Evolutionary conservation across 345 rosid species (phyloP).

Genomic region (Eutrema japonicum): DNA sequence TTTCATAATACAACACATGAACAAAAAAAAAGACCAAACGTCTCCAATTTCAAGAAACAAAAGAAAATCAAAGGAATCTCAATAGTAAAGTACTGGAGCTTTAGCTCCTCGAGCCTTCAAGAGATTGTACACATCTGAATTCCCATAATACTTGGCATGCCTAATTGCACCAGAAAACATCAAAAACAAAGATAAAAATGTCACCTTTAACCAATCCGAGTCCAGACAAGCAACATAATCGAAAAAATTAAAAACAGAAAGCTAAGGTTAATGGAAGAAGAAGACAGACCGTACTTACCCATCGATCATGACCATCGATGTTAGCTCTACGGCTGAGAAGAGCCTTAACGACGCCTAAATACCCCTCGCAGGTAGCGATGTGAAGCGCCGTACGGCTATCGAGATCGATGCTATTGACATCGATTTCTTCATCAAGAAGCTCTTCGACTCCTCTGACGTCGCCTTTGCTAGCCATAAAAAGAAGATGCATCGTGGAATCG

Average conservation of each 20-base stretch:
- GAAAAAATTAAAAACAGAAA: background rate
- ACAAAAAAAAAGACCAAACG: background rate
- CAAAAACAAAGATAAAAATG: background rate
- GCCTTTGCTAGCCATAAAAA: conserved; percentile 79
- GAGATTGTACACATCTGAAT: conserved; percentile 70
- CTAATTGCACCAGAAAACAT: conserved; percentile 48
- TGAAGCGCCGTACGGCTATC: conserved; percentile 11
- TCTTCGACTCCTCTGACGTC: conserved; percentile 75
- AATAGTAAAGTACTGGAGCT: conserved; percentile 56
- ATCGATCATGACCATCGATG: conserved; percentile 91
- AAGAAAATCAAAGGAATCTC: background rate
- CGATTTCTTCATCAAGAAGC: conserved; percentile 70
- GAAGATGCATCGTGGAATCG: too few relatives aligned
- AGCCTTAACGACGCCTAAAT: conserved; percentile 49
- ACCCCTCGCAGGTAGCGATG: too few relatives aligned
- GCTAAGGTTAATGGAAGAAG: background rate
- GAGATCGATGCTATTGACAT: conserved; percentile 84
- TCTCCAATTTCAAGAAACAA: background rate
- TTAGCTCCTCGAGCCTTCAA: conserved; percentile 67
- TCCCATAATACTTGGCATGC: conserved; percentile 92
- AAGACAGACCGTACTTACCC: conserved; percentile 89
- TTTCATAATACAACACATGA: conserved; percentile 20
- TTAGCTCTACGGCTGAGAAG: conserved; percentile 71
- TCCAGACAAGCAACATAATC: background rate
- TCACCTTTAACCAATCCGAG: background rate